Evolutionary conservation across 768 basidiomycete species (phyloP), one percentile per base, ranked within the genome.

Genomic region (Kwoniella dendrophila): DNA sequence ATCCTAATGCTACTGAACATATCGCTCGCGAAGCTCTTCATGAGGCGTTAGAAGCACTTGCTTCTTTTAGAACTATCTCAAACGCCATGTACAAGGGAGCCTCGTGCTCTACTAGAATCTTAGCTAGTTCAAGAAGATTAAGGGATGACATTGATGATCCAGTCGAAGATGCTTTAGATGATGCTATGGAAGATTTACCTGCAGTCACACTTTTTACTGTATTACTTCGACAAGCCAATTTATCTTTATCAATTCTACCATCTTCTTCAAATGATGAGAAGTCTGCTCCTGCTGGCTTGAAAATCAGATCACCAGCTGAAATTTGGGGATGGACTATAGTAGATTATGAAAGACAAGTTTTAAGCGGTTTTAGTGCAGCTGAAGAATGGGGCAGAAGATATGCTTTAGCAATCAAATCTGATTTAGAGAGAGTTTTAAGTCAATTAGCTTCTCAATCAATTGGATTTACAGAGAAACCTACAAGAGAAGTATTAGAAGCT

Each of bases 181-280:
- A 79, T 52, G 78, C 78, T 0, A 61, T 73, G 47, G 78, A 79
- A 50, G 78, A 79, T 61, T 38, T 76, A 18, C 76, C 76, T n/a
- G 64, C 74, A 10, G 69, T 79, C 22, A 60, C 69, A 5, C 69
- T 79, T 4, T 73, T 76, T 62, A 65, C 68, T 14, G 34, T 79
- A 4, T 52, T 79, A 2, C 56, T 54, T 27, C 65, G 67, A 12
- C 61, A 66, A 32, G 70, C 72, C 36, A 79, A 77, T 59, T 18
- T 51, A 12, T 48, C 68, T 7, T 50, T 75, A 6, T 24, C 56
- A 24, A n/a, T 24, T 4, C 24, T 60, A n/a, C 53, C 54, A 24
- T 43, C 27, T n/a, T n/a, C n/a, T 43, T 18, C 30, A 30, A 34
- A 49, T 50, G 45, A 54, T 44, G 57, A 64, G 36, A 61, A 66